Evolutionary conservation across 1,139 yeast species (phyloP).

Genomic region (Zygosaccharomyces pseudobailii): DNA sequence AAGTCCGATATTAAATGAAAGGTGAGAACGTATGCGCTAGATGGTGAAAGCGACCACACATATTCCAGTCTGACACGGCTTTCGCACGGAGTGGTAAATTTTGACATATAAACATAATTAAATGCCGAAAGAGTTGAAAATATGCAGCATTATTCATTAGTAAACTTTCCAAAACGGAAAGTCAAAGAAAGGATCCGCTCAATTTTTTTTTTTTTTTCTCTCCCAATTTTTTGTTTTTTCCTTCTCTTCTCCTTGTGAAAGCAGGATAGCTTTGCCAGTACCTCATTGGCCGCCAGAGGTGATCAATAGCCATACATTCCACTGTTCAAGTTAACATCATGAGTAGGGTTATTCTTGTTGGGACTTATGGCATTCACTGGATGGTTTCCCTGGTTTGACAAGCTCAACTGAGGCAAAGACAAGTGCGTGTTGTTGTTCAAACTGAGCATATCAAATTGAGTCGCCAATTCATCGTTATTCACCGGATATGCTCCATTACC

Average conservation of each 20-base stretch:
- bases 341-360: constrained; percentile 8
- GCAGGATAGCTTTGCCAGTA: neutral
- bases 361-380: constrained; percentile 12
- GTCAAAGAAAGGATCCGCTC: neutral
- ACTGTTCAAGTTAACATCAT: constrained; percentile 8
- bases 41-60: neutral
- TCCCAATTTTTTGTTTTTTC: neutral
- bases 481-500: constrained; percentile 14
- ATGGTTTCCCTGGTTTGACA: constrained; percentile 20
- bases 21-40: neutral
- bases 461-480: constrained; percentile 25
- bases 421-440: constrained; percentile 30
- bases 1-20: neutral
- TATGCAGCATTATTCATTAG: neutral
- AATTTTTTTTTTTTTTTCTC: neutral
- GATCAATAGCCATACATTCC: constrained; percentile 11
- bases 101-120: neutral
- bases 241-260: neutral
- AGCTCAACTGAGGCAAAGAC: constrained; percentile 30
- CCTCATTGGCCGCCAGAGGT: no score
- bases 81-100: neutral
- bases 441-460: constrained; percentile 30
- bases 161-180: neutral
- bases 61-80: neutral
- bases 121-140: neutral